These are phyloP conservation scores for Chaetomiaceae sp. DNA, from an alignment of 2,329 filamentous ascomycete species.

Conservation along the genomic window DNA sequence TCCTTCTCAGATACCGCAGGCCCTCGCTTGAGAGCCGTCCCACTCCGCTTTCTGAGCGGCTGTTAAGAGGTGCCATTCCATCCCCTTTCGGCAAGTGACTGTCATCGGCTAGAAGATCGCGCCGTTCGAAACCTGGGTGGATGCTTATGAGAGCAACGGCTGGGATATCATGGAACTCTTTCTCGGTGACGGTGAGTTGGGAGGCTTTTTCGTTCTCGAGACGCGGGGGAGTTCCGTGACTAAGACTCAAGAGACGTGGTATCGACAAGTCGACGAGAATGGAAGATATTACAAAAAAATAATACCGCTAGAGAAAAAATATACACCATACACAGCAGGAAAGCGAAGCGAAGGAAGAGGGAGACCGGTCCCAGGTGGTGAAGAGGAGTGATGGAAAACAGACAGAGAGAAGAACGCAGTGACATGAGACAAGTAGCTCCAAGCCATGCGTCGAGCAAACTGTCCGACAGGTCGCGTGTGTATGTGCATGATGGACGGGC, in stretches of 20 bases:
- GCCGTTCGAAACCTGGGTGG: too few relatives aligned
- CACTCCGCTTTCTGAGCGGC: constrained; percentile 8
- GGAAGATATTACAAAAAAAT: background rate
- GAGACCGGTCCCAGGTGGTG: constrained; percentile 24
- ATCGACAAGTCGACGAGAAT: too few relatives aligned
- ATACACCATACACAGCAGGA: constrained; percentile 17
- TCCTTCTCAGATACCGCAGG: constrained; percentile 1
- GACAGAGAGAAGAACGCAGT: constrained; percentile 13
- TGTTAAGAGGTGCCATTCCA: constrained; percentile 27
- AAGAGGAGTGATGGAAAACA: constrained; percentile 15
- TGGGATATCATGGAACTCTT: constrained; percentile 10
- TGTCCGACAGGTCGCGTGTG: constrained; percentile 17
- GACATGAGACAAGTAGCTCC: constrained; percentile 11
- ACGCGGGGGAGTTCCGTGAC: background rate
- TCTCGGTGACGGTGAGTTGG: background rate
- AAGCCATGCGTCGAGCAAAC: constrained; percentile 4
- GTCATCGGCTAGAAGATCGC: too few relatives aligned
- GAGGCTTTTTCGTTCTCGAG: background rate
- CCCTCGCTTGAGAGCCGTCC: constrained; percentile 14
- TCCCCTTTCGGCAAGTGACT: constrained; percentile 24
- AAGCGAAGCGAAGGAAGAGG: constrained; percentile 16
- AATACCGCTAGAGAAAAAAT: background rate
- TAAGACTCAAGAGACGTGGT: too few relatives aligned
- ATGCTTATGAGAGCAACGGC: too few relatives aligned
- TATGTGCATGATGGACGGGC: constrained; percentile 22